Evolutionary conservation across 176 grass and related monocot genomes (phyloP), one percentile per base, ranked within the genome.

Genomic region (Phoenix roebelenii): DNA sequence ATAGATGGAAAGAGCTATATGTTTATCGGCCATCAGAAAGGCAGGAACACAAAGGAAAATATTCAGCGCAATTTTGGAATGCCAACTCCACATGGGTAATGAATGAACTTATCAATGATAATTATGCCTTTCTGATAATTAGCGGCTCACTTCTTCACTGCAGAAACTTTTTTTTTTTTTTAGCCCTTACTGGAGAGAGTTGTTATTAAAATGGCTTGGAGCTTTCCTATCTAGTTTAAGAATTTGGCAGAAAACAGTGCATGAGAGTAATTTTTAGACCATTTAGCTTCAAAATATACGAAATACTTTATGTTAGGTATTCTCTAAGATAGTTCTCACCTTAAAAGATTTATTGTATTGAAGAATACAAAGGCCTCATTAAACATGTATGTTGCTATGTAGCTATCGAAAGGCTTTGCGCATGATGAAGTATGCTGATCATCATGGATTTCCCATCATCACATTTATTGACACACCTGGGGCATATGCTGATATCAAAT

Each of bases 1-100:
- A 76, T 81, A 50, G 78, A 81, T 50, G 78, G 72, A 18, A 69
- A 81, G 22, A 81, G 50, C 15, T 81, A 81, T 65, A 65, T 75
- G 71, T 81, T 81, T 22, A 71, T 81, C 48, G 78, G 78, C 59
- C 78, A 81, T 15, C 78, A 81, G 73, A 81, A 81, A 67, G 78
- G 78, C 17, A 73, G 78, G 51, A 75, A 81, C 51, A 69, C 78
- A n/a, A 81, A 81, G 60, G 78, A 81, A 81, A 81, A 81, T 60
- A 81, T 81, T 57, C 54, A 76, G 22, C 70, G 78, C 15, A 81
- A 81, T 70, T 81, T 81, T 25, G 78, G 78, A 55, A 81, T 81
- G 78, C 79, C 79, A 16, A 82, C 79, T 71, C 79, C 79, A 30
- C 79, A 82, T 29, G 79, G 79, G 79, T 82, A 74, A 50, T 65